Evolutionary conservation across 2,329 filamentous ascomycete species (phyloP).

Genomic region (Fusarium sarcochroum): DNA sequence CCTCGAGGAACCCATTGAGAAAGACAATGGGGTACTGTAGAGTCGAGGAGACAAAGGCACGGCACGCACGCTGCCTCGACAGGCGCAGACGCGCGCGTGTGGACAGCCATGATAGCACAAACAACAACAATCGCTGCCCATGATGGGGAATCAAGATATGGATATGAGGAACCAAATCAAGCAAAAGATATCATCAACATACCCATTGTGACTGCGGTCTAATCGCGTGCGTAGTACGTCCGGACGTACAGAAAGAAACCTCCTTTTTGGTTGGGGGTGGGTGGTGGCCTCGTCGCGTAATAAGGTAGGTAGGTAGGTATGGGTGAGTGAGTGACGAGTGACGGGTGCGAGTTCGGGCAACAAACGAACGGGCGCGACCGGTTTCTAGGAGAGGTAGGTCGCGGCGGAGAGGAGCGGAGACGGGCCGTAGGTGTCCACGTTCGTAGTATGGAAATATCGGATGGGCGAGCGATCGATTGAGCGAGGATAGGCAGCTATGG

Average conservation of each 20-base stretch:
- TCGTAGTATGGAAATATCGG: slow-evolving; percentile 36
- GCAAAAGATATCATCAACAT: slow-evolving; percentile 47
- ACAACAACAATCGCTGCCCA: slow-evolving; percentile 14
- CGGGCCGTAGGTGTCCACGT: slow-evolving; percentile 47
- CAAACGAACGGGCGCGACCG: slow-evolving; percentile 38
- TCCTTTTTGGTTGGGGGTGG: slow-evolving; percentile 45
- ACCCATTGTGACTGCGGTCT: slow-evolving; percentile 48
- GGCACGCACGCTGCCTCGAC: slow-evolving; percentile 38
- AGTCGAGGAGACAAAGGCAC: slow-evolving; percentile 26
- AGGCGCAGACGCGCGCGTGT: slow-evolving; percentile 41
- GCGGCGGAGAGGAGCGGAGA: slow-evolving; percentile 46
- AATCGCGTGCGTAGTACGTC: slow-evolving; percentile 39
- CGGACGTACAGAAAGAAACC: slow-evolving; percentile 43
- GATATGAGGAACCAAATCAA: slow-evolving; percentile 27
- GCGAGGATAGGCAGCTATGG: slow-evolving; percentile 43
- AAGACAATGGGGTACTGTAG: slow-evolving; percentile 26
- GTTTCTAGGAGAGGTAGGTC: slow-evolving; percentile 44
- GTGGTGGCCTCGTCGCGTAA: slow-evolving; percentile 48
- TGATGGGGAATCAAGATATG: slow-evolving; percentile 3
- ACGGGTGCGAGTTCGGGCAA: slow-evolving; percentile 43
- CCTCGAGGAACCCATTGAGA: slow-evolving; percentile 27
- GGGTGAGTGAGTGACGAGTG: slow-evolving; percentile 42
- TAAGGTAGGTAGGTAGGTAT: slow-evolving; percentile 30
- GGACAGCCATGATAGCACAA: slow-evolving; percentile 16
- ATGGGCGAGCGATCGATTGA: slow-evolving; percentile 25